Conservation (phyloP, 495 filamentous ascomycete genomes). For the Penicillium alfredii region DNA sequence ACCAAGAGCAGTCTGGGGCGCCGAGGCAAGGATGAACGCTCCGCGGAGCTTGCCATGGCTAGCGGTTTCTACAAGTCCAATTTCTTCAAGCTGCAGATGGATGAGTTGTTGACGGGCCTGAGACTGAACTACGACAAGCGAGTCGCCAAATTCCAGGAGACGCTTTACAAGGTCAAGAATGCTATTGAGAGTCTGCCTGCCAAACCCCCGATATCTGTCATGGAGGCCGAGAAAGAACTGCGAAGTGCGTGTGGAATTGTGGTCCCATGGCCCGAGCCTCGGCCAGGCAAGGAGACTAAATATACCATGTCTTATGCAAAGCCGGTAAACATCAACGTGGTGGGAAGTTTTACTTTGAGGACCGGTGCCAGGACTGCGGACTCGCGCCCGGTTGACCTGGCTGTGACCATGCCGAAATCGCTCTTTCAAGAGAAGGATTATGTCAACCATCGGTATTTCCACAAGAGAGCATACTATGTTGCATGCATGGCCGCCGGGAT, state of each 20-base stretch:
- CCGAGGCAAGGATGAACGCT: constrained; percentile 23
- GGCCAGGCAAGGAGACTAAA: constrained; percentile 62
- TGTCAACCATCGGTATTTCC: constrained; percentile 85
- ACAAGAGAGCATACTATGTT: constrained; percentile 89
- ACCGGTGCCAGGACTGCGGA: constrained; percentile 59
- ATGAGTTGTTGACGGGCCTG: constrained; percentile 70
- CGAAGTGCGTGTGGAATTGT: constrained; percentile 56
- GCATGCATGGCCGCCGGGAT: constrained; percentile 70
- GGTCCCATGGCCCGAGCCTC: constrained; percentile 78
- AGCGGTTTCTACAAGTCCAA: constrained; percentile 57
- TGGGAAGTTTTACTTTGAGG: constrained; percentile 78
- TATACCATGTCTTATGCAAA: constrained; percentile 74
- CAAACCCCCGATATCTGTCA: constrained; percentile 48
- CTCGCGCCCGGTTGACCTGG: constrained; percentile 64
- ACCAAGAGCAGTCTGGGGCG: constrained; percentile 8
- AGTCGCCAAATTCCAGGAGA: constrained; percentile 57
- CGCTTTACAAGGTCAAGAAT: constrained; percentile 64
- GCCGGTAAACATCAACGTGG: constrained; percentile 76
- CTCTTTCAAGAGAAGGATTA: constrained; percentile 94
- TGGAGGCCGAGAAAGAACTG: constrained; percentile 61
- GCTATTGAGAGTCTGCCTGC: constrained; percentile 67
- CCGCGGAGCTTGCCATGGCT: constrained; percentile 38
- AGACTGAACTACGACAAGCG: constrained; percentile 62
- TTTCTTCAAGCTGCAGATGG: constrained; percentile 81
- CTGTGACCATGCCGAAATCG: constrained; percentile 71